phyloP scores from a whole-genome alignment of 768 basidiomycete species.

The Cystobasidium onofrii region DNA sequence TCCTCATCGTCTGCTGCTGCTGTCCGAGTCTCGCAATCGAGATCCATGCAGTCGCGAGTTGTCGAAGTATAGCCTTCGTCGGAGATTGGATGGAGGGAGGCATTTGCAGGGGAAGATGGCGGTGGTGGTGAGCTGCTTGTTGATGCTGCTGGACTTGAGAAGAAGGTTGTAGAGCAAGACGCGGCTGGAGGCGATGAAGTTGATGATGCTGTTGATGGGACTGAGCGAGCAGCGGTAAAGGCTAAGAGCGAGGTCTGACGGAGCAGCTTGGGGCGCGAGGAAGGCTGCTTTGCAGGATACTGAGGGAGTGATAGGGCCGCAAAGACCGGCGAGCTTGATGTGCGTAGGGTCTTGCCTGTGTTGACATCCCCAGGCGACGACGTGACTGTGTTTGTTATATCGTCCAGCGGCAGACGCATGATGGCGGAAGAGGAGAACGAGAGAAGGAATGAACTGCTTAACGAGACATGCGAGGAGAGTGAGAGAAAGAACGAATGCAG shows the following conservation, averaged over 20 bases:
- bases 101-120: neutral
- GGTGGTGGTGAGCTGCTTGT: neutral
- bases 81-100: neutral
- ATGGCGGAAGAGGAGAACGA: neutral
- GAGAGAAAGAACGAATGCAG: neutral
- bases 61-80: neutral
- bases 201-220: neutral
- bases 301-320: neutral
- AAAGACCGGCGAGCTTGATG: neutral
- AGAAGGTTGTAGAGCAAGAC: neutral
- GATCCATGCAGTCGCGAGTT: neutral
- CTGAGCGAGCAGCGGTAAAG: neutral
- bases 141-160: neutral
- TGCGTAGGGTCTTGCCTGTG: neutral
- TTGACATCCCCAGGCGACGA: neutral
- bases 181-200: neutral
- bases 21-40: neutral
- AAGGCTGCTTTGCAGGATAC: neutral
- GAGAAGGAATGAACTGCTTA: neutral
- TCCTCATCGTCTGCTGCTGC: neutral
- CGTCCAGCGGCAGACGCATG: constrained; percentile 20
- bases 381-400: constrained; percentile 21
- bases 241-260: constrained; percentile 24
- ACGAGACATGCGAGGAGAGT: neutral
- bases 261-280: constrained; percentile 14